These are phyloP conservation scores for Barnettozyma sucrosica DNA, from an alignment of 805 yeast species.

Conservation along the genomic window DNA sequence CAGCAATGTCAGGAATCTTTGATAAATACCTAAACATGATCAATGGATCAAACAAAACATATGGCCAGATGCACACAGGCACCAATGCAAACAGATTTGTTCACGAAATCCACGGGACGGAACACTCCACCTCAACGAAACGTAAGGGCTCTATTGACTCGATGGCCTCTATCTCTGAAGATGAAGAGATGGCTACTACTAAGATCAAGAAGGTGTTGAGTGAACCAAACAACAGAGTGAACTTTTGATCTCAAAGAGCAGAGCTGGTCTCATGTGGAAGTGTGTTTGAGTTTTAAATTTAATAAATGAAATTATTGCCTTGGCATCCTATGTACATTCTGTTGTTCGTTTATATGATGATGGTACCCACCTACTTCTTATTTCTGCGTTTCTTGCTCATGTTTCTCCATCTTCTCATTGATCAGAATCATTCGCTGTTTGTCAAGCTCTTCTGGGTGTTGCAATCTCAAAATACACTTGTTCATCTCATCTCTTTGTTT, in stretches of 20 bases:
- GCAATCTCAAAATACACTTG: constrained; percentile 56
- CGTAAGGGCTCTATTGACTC: constrained; percentile 17
- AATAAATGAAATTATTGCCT: not conserved
- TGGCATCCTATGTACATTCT: constrained; percentile 1
- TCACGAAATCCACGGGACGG: constrained; percentile 16
- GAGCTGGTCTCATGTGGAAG: not conserved
- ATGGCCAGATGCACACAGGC: constrained; percentile 19
- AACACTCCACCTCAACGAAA: constrained; percentile 18
- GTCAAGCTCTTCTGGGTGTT: constrained; percentile 60
- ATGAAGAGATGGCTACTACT: constrained; percentile 2
- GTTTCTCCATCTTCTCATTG: constrained; percentile 43
- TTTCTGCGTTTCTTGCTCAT: not conserved
- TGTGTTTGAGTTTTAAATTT: not conserved
- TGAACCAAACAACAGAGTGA: constrained; percentile 18
- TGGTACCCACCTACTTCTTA: not conserved
- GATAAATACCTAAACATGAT: constrained; percentile 25
- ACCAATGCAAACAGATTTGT: constrained; percentile 17
- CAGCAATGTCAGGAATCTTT: constrained; percentile 28
- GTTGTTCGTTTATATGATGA: not conserved
- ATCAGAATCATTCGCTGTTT: constrained; percentile 61
- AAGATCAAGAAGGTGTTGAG: constrained; percentile 6
- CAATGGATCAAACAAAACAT: constrained; percentile 16
- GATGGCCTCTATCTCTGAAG: constrained; percentile 4
- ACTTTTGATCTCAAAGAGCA: constrained; percentile 5
- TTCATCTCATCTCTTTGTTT: constrained; percentile 52